Conservation (phyloP, 78 protist species). For the Bigelowiella natans region DNA sequence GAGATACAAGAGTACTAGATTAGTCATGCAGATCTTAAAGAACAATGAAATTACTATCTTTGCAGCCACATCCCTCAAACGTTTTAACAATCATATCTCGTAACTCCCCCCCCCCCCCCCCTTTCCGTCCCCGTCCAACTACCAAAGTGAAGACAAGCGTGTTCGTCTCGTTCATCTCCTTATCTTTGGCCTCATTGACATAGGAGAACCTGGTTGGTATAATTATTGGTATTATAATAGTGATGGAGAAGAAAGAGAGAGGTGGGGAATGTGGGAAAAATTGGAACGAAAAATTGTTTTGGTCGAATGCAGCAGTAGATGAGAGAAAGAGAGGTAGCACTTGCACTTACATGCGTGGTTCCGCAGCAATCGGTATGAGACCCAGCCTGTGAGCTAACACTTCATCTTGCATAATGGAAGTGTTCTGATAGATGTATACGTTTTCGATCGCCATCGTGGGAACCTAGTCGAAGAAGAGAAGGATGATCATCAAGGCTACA, state of each 20-base stretch:
- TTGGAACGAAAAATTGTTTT: background rate
- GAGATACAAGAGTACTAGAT: no score
- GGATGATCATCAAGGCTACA: no score
- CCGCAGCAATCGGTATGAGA: conserved; percentile 68
- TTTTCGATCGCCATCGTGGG: conserved; percentile 36
- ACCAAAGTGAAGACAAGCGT: background rate
- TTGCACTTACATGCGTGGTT: no score
- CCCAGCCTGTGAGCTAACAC: conserved; percentile 66
- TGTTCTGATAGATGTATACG: conserved; percentile 15
- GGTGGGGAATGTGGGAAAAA: background rate
- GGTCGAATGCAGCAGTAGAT: background rate
- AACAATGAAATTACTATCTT: no score
- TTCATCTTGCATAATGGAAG: conserved; percentile 48
- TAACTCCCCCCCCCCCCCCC: background rate
- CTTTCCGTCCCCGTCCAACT: background rate
- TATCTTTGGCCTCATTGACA: background rate
- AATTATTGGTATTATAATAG: no score
- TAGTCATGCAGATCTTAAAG: no score
- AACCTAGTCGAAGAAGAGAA: no score
- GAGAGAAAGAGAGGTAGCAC: background rate
- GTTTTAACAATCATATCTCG: no score
- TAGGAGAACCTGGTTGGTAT: background rate
- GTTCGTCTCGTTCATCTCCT: background rate
- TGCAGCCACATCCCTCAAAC: no score
- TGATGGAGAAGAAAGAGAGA: background rate